Percentiles rank a stretch among this genome's conserved stretches.
Conservation (phyloP, 169 alveolate species). For the Plasmodium gonderi region DNA sequence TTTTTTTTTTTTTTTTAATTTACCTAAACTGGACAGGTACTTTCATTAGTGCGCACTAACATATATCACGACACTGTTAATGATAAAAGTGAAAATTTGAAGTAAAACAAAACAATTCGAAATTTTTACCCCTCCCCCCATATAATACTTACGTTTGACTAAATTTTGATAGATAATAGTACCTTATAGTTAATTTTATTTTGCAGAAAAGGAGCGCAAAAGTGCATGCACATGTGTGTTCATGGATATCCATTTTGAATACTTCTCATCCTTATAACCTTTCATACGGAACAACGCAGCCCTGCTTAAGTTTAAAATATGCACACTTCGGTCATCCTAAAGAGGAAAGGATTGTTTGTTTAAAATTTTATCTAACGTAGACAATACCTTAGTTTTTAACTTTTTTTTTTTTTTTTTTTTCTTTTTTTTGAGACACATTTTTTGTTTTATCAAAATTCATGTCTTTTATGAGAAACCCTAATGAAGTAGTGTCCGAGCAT, state of each 20-base stretch:
- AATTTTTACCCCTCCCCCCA: neutral
- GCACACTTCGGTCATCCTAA: neutral
- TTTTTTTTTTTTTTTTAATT: neutral
- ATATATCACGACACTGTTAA: neutral
- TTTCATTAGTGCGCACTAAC: too few relatives aligned
- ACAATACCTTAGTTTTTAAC: too few relatives aligned
- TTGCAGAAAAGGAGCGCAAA: neutral
- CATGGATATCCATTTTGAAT: too few relatives aligned
- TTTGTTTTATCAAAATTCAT: neutral
- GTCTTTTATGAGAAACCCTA: neutral
- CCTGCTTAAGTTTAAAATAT: neutral
- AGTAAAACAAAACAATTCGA: neutral
- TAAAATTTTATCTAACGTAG: neutral
- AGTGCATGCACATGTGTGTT: neutral
- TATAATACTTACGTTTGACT: neutral
- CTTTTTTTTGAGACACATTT: neutral
- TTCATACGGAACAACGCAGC: neutral
- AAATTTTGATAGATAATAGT: neutral
- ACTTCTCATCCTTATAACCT: too few relatives aligned
- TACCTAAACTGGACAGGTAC: neutral
- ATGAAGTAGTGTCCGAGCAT: neutral
- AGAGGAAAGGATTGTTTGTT: neutral
- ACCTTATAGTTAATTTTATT: neutral
- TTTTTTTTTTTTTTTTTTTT: neutral
- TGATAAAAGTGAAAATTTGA: neutral